These are phyloP conservation scores for Alternaria panax DNA, from an alignment of 2,329 filamentous ascomycete genomes.

Conservation along the genomic window DNA sequence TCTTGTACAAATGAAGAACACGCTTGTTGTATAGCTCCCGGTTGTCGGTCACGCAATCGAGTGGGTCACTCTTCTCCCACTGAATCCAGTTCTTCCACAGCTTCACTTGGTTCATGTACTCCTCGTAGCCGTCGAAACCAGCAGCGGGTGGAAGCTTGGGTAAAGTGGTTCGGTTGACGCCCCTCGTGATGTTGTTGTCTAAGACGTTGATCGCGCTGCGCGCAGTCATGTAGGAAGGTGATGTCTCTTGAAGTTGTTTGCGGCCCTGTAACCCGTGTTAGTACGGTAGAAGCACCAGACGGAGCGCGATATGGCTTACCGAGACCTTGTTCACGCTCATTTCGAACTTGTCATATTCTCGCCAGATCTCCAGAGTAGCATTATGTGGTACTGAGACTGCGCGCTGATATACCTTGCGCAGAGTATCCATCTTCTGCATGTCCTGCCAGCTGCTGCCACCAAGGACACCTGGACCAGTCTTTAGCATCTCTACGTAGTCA, in stretches of 20 bases:
- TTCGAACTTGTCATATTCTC: conserved; percentile 97
- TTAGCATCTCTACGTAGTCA: conserved; percentile 94
- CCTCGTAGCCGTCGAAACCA: conserved; percentile 85
- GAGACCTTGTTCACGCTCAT: conserved; percentile 92
- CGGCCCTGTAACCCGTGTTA: conserved; percentile 69
- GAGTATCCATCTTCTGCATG: conserved; percentile 94
- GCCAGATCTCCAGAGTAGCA: conserved; percentile 86
- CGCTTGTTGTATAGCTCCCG: conserved; percentile 75
- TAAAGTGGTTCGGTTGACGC: conserved; percentile 77
- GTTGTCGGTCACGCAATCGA: conserved; percentile 86
- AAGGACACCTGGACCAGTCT: conserved; percentile 82
- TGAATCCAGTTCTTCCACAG: conserved; percentile 93
- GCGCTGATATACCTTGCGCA: conserved; percentile 91
- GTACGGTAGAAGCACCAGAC: neutral
- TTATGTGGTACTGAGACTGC: conserved; percentile 87
- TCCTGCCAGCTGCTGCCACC: conserved; percentile 94
- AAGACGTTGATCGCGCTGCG: conserved; percentile 87
- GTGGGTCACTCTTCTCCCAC: conserved; percentile 93
- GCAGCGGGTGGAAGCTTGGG: conserved; percentile 82
- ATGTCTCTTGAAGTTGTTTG: conserved; percentile 92
- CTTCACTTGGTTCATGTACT: conserved; percentile 83
- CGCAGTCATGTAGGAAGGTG: conserved; percentile 94
- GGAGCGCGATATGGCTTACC: conserved; percentile 58
- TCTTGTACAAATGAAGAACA: conserved; percentile 89
- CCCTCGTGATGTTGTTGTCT: conserved; percentile 87